A percentile compares a stretch with the other conserved stretches of the same genome.
phyloP scores from a whole-genome alignment of 495 filamentous ascomycete species.

The Pyronema omphalodes region DNA sequence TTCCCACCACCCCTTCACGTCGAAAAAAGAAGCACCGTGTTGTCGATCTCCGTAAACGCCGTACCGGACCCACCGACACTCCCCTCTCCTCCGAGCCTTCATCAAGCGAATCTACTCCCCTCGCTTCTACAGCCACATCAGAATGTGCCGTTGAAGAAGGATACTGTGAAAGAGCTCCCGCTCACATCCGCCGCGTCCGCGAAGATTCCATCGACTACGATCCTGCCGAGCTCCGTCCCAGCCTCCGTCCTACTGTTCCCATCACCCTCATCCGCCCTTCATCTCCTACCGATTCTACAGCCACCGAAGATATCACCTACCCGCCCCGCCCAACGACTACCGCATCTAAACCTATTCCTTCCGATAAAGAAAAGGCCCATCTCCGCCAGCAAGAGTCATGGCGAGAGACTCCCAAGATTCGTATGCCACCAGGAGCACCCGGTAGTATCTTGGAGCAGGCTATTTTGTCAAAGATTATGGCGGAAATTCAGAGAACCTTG shows the following conservation, averaged over 20 bases:
- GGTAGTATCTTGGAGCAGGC: slow-evolving; percentile 55
- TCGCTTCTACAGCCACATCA: neutral
- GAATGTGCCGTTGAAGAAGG: neutral
- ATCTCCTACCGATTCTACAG: slow-evolving; percentile 15
- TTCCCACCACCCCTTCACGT: slow-evolving; percentile 31
- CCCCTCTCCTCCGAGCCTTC: slow-evolving; percentile 8
- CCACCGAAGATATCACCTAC: slow-evolving; percentile 17
- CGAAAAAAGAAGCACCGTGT: slow-evolving; percentile 78
- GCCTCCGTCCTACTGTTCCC: slow-evolving; percentile 9
- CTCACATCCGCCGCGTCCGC: slow-evolving; percentile 5
- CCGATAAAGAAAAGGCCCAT: slow-evolving; percentile 11
- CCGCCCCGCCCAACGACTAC: slow-evolving; percentile 11
- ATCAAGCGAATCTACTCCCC: slow-evolving; percentile 8
- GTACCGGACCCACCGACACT: neutral
- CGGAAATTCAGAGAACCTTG: slow-evolving; percentile 70
- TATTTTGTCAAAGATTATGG: slow-evolving; percentile 79
- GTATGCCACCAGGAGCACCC: slow-evolving; percentile 23
- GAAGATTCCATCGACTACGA: slow-evolving; percentile 9
- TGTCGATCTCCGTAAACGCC: slow-evolving; percentile 55
- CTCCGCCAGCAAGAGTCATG: slow-evolving; percentile 21
- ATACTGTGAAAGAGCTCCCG: slow-evolving; percentile 1
- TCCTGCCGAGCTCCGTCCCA: slow-evolving; percentile 2
- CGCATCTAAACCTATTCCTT: slow-evolving; percentile 6
- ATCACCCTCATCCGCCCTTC: slow-evolving; percentile 7
- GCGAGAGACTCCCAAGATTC: slow-evolving; percentile 25